A percentile compares a stretch with the other conserved stretches of the same genome.
Conservation (phyloP, 2,329 filamentous ascomycete genomes). For the Emydomyces testavorans region DNA sequence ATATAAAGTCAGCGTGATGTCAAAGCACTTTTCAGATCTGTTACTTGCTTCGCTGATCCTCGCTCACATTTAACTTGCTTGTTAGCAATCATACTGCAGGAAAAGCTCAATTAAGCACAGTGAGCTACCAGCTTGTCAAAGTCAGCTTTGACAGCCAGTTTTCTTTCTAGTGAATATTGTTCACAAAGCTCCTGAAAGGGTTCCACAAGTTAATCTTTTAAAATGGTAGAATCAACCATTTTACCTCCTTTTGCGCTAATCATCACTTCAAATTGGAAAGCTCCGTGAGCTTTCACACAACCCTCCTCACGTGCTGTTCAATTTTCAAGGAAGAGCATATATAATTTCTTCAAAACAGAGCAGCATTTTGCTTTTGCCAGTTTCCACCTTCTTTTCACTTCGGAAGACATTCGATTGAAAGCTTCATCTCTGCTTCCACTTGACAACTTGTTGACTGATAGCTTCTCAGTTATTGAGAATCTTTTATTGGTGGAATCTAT, state of each 20-base stretch:
- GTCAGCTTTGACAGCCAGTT: neutral
- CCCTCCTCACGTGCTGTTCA: conserved; percentile 1
- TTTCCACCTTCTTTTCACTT: conserved; percentile 4
- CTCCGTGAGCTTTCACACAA: conserved; percentile 10
- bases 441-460: neutral
- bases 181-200: conserved; percentile 9
- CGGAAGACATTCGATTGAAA: conserved; percentile 1
- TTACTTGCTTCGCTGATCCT: too few relatives aligned
- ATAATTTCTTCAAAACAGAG: conserved; percentile 4
- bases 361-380: conserved; percentile 5
- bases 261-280: neutral
- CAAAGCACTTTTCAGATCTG: neutral
- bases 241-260: neutral
- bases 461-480: neutral
- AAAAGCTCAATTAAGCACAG: neutral
- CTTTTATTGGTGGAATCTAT: neutral
- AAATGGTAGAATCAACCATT: neutral
- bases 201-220: neutral
- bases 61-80: too few relatives aligned
- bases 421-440: neutral
- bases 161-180: neutral
- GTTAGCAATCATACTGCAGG: neutral
- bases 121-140: neutral
- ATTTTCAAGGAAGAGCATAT: neutral
- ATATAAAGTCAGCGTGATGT: neutral